Evolutionary conservation across 2,329 filamentous ascomycete species (phyloP).

Genomic region (Madurella mycetomatis): DNA sequence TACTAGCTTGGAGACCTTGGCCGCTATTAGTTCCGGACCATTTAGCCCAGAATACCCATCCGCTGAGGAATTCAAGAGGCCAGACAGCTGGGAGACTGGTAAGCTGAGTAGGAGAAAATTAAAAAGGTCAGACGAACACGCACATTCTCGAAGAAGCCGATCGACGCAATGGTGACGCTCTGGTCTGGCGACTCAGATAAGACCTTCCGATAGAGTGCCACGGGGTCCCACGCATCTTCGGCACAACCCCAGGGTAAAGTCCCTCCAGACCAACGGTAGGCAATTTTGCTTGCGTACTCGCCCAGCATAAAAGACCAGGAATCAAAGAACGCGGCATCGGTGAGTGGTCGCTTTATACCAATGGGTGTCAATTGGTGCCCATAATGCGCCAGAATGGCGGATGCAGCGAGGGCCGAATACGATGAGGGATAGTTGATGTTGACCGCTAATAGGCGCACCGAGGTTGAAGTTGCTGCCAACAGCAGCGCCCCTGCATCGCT

Average conservation of each 20-base stretch:
- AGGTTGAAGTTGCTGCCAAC: conserved; percentile 36
- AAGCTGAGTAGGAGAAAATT: neutral
- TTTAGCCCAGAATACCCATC: conserved; percentile 37
- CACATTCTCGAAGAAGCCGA: conserved; percentile 21
- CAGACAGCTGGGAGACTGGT: conserved; percentile 34
- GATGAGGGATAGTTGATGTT: conserved; percentile 40
- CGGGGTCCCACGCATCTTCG: conserved; percentile 38
- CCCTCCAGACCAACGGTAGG: conserved; percentile 38
- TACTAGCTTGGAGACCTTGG: conserved; percentile 46
- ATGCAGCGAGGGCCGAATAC: conserved; percentile 39
- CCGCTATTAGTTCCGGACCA: conserved; percentile 38
- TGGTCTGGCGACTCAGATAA: conserved; percentile 36
- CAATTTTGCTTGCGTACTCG: conserved; percentile 45
- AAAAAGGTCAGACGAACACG: conserved; percentile 3
- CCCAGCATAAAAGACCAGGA: conserved; percentile 34
- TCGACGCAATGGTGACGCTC: conserved; percentile 34
- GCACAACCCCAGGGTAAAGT: conserved; percentile 33
- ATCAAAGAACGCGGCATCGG: conserved; percentile 42
- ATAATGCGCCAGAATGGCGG: conserved; percentile 40
- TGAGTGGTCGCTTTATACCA: conserved; percentile 37
- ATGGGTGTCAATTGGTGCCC: conserved; percentile 35
- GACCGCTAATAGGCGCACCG: conserved; percentile 37
- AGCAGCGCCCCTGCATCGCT: conserved; percentile 41
- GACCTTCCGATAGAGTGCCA: conserved; percentile 42
- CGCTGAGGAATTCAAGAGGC: conserved; percentile 40